phyloP scores from a whole-genome alignment of 768 basidiomycete species.

The Rhizopogon sp. region DNA sequence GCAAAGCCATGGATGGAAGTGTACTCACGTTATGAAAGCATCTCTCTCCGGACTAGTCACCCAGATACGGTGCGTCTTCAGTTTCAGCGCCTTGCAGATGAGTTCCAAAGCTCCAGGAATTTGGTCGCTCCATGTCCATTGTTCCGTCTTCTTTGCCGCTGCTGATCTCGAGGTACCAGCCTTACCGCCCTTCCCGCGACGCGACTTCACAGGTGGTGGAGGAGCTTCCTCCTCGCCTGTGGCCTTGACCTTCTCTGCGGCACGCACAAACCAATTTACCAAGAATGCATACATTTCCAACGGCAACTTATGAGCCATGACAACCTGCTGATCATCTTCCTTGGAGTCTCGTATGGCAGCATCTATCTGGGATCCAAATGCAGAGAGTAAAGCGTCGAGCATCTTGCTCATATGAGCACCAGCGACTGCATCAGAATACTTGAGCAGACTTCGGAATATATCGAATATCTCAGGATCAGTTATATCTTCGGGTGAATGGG shows the following conservation, averaged over 20 bases:
- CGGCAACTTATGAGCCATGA: constrained; percentile 59
- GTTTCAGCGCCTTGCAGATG: constrained; percentile 64
- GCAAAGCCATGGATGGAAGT: background rate
- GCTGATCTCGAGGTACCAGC: constrained; percentile 34
- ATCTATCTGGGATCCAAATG: constrained; percentile 69
- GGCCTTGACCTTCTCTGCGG: constrained; percentile 72
- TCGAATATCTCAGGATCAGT: constrained; percentile 69
- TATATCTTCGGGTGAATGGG: constrained; percentile 71
- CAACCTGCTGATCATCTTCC: constrained; percentile 57
- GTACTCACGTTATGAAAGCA: constrained; percentile 72
- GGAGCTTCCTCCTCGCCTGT: constrained; percentile 42
- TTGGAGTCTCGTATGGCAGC: constrained; percentile 65
- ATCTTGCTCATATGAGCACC: constrained; percentile 75
- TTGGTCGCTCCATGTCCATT: constrained; percentile 77
- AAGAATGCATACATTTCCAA: constrained; percentile 93
- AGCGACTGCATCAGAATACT: constrained; percentile 59
- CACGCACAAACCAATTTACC: constrained; percentile 83
- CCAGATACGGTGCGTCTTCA: constrained; percentile 83
- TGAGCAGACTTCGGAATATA: constrained; percentile 76
- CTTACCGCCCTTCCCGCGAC: constrained; percentile 60
- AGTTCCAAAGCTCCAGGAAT: constrained; percentile 65
- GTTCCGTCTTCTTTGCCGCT: constrained; percentile 39
- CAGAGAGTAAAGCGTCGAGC: constrained; percentile 81
- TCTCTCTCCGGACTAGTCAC: constrained; percentile 83
- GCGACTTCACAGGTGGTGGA: constrained; percentile 41